Percentiles rank a stretch among this genome's conserved stretches.
These are phyloP conservation scores for Calophaca sinica DNA, from an alignment of 306 rosid genomes.

Conservation along the genomic window DNA sequence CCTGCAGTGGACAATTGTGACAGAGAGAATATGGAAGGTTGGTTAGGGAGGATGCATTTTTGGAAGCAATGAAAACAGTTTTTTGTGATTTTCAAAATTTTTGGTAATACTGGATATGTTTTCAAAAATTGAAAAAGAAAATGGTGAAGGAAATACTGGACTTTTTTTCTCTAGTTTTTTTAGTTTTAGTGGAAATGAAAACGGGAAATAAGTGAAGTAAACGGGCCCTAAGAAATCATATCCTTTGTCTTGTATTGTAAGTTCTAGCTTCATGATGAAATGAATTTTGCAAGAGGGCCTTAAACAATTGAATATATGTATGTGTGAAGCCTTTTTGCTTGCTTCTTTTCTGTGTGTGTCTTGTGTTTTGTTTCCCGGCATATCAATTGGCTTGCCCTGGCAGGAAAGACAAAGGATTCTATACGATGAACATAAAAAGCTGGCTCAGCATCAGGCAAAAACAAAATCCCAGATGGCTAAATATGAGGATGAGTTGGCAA, in stretches of 20 bases:
- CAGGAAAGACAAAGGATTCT: conserved; percentile 93
- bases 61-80: too few species aligned
- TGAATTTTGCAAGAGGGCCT: conserved; percentile 7
- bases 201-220: too few species aligned
- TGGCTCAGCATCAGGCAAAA: conserved; percentile 93
- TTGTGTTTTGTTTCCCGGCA: background rate
- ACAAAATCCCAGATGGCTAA: conserved; percentile 94
- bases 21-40: too few species aligned
- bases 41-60: too few species aligned
- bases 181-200: too few species aligned
- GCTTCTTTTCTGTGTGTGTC: background rate
- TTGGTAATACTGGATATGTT: too few species aligned
- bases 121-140: too few species aligned
- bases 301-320: background rate
- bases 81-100: too few species aligned
- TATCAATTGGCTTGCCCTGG: conserved; percentile 40
- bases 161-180: too few species aligned
- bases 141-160: too few species aligned
- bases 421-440: conserved; percentile 92
- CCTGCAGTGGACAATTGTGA: too few species aligned
- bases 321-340: conserved; percentile 10
- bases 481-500: conserved; percentile 88
- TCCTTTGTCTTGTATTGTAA: background rate
- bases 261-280: conserved; percentile 32
- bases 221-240: background rate